Conservation (phyloP, 805 yeast genomes). For the Cyberlindnera maritima region DNA sequence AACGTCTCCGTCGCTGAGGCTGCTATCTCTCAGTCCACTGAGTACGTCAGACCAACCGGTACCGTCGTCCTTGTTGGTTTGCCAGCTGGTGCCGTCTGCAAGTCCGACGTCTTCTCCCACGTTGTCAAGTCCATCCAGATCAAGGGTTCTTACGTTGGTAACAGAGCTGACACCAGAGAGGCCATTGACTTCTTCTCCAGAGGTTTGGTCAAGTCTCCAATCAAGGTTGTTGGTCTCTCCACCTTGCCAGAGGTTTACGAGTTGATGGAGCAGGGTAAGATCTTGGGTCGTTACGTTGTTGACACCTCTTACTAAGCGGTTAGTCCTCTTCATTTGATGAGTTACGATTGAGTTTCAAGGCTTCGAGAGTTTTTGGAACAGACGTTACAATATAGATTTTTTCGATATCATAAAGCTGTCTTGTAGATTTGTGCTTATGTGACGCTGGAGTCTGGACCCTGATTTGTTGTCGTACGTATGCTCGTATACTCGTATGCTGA, state of each 20-base stretch:
- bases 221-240: slow-evolving; percentile 73
- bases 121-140: slow-evolving; percentile 72
- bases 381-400: slow-evolving; percentile 1
- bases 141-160: slow-evolving; percentile 84
- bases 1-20: slow-evolving; percentile 72
- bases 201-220: slow-evolving; percentile 71
- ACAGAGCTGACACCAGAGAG: slow-evolving; percentile 83
- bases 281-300: slow-evolving; percentile 85
- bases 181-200: slow-evolving; percentile 72
- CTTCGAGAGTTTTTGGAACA: slow-evolving; percentile 5
- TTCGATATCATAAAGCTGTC: background rate
- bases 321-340: background rate
- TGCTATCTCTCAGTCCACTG: slow-evolving; percentile 61
- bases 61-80: slow-evolving; percentile 72
- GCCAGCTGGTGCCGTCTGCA: slow-evolving; percentile 75
- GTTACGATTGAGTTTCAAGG: background rate
- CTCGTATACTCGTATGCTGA: no score
- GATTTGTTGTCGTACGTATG: no score
- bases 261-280: slow-evolving; percentile 80
- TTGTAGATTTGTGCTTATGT: background rate
- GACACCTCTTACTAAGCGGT: slow-evolving; percentile 59
- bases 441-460: no score
- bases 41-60: slow-evolving; percentile 63
- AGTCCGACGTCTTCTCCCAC: slow-evolving; percentile 66
- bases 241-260: slow-evolving; percentile 66